Evolutionary conservation across 257 asterid genomes (phyloP).

Genomic region (Solanum ahanhuiri): DNA sequence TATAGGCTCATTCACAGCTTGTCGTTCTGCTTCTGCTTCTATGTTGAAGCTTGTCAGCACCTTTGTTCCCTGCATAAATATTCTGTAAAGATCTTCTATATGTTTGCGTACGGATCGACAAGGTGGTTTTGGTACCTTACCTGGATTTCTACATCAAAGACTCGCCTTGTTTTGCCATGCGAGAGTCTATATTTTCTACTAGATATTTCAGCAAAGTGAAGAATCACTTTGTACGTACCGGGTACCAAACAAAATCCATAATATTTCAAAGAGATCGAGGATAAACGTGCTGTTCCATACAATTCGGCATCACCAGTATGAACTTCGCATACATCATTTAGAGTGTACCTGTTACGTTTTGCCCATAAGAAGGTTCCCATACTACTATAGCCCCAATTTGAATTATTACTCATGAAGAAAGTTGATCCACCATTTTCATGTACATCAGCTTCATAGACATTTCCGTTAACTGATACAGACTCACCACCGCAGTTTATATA

Average conservation of each 20-base stretch:
- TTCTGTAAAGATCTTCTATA: neutral
- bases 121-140: neutral
- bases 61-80: neutral
- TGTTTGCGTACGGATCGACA: no score
- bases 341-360: neutral
- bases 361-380: conserved; percentile 5
- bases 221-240: conserved; percentile 1
- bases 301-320: conserved; percentile 6
- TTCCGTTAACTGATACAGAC: neutral
- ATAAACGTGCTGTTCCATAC: conserved; percentile 6
- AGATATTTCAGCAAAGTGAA: conserved; percentile 18
- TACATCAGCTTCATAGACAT: conserved; percentile 7
- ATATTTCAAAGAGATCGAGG: conserved; percentile 21
- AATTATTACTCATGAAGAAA: neutral
- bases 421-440: conserved; percentile 3
- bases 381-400: conserved; percentile 20
- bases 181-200: neutral
- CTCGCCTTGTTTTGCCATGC: neutral
- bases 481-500: conserved; percentile 14
- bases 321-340: neutral
- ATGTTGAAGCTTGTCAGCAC: conserved; percentile 1
- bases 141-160: conserved; percentile 18
- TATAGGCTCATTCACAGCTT: neutral
- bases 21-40: neutral
- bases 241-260: conserved; percentile 16